A percentile compares a stretch with the other conserved stretches of the same genome.
Conservation (phyloP, 371 early-diverging fungal genomes). For the Cokeromyces recurvatus region DNA sequence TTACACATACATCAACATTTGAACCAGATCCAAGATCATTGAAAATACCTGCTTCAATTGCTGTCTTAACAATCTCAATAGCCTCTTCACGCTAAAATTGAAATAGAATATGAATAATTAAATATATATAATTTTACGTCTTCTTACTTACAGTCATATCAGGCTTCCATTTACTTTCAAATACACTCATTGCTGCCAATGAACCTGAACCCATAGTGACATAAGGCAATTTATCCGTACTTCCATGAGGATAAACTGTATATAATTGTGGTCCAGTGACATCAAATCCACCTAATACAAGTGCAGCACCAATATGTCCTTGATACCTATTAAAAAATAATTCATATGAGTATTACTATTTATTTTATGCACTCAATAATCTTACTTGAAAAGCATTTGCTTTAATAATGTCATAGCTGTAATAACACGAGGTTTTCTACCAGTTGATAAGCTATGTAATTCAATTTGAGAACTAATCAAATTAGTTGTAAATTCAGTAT, state of each 20-base stretch:
- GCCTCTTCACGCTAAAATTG: conserved; percentile 82
- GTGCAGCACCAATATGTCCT: conserved; percentile 96
- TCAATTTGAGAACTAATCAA: conserved; percentile 93
- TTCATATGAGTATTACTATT: too few species aligned
- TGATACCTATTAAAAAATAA: conserved; percentile 72
- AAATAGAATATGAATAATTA: not conserved
- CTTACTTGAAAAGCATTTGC: conserved; percentile 90
- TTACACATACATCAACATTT: conserved; percentile 96
- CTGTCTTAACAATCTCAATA: conserved; percentile 89
- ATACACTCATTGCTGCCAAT: conserved; percentile 96
- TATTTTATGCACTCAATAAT: not conserved
- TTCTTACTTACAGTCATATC: conserved; percentile 68
- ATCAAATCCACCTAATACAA: conserved; percentile 98
- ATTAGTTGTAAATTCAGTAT: conserved; percentile 95
- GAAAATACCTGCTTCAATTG: conserved; percentile 98
- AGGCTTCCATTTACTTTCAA: conserved; percentile 87
- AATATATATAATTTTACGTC: not conserved
- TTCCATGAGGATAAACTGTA: conserved; percentile 97
- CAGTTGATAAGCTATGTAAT: conserved; percentile 88
- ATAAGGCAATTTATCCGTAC: conserved; percentile 93
- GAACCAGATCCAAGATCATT: conserved; percentile 99
- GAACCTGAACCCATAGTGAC: conserved; percentile 99
- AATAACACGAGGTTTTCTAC: conserved; percentile 84
- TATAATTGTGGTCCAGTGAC: conserved; percentile 90
- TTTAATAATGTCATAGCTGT: conserved; percentile 97